These are phyloP conservation scores for Boletellus dicymbophilus DNA, from an alignment of 1,284 basidiomycete genomes.

Conservation along the genomic window DNA sequence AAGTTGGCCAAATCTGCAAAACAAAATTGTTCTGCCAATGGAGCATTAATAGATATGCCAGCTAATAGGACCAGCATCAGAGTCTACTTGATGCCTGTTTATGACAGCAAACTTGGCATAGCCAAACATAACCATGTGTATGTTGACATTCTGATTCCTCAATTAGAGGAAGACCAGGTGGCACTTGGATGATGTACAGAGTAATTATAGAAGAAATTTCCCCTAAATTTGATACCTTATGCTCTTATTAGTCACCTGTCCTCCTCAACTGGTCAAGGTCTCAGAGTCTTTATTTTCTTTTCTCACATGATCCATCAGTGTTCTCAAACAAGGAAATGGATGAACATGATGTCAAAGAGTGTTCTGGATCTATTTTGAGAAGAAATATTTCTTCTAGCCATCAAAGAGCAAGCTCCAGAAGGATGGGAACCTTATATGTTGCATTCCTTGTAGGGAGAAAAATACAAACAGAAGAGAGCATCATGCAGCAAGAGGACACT, in stretches of 20 bases:
- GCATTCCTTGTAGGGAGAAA: constrained; percentile 1
- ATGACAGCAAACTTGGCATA: neutral
- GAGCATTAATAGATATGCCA: no score
- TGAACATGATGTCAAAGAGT: constrained; percentile 6
- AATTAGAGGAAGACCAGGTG: constrained; percentile 2
- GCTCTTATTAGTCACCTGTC: neutral
- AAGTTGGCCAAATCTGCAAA: no score
- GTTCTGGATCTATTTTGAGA: constrained; percentile 8
- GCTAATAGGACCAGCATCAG: neutral
- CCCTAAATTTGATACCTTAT: neutral
- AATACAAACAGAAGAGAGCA: neutral
- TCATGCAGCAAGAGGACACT: neutral
- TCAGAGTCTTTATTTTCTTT: constrained; percentile 9
- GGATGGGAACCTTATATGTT: neutral
- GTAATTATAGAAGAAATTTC: neutral
- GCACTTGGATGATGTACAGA: neutral
- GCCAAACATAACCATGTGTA: constrained; percentile 10
- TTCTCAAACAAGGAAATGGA: neutral
- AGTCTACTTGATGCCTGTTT: neutral
- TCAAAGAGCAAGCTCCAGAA: neutral
- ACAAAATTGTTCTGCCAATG: no score
- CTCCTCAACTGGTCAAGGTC: no score
- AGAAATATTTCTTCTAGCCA: constrained; percentile 13
- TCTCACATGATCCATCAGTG: constrained; percentile 18
- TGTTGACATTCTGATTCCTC: constrained; percentile 10